Conservation (phyloP, 2,329 filamentous ascomycete species). For the Lachnellula subtilissima region DNA sequence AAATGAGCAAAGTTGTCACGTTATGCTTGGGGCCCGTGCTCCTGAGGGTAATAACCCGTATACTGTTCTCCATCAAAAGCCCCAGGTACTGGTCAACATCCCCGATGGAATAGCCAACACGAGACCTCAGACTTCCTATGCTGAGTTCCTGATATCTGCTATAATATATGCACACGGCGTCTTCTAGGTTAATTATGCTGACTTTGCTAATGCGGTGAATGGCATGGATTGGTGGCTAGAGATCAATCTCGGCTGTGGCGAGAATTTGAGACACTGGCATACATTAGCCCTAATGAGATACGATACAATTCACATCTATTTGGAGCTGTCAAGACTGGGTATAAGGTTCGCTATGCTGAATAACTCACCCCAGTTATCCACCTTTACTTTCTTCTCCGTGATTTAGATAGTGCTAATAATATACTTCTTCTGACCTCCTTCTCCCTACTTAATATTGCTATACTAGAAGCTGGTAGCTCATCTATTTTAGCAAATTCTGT, state of each 20-base stretch:
- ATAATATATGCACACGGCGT: conserved; percentile 10
- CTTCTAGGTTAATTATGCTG: conserved; percentile 12
- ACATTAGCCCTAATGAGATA: conserved; percentile 34
- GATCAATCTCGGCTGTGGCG: conserved; percentile 8
- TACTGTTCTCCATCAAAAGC: neutral
- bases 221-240: conserved; percentile 20
- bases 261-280: conserved; percentile 38
- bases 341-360: conserved; percentile 1
- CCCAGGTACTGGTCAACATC: conserved; percentile 3
- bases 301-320: conserved; percentile 2
- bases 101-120: conserved; percentile 2
- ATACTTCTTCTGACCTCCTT: too few species aligned
- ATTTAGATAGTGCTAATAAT: too few species aligned
- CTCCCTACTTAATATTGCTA: too few species aligned
- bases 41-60: neutral
- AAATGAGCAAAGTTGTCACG: too few species aligned
- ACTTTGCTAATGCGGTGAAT: conserved; percentile 21
- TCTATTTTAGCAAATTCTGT: too few species aligned
- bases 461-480: too few species aligned
- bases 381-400: too few species aligned
- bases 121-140: conserved; percentile 9
- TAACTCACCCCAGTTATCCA: neutral
- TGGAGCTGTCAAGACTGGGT: conserved; percentile 6
- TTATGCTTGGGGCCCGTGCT: too few species aligned
- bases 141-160: conserved; percentile 9